Evolutionary conservation across 805 yeast genomes (phyloP), one percentile per base, ranked within the genome.

Genomic region (Ogataea naganishii): DNA sequence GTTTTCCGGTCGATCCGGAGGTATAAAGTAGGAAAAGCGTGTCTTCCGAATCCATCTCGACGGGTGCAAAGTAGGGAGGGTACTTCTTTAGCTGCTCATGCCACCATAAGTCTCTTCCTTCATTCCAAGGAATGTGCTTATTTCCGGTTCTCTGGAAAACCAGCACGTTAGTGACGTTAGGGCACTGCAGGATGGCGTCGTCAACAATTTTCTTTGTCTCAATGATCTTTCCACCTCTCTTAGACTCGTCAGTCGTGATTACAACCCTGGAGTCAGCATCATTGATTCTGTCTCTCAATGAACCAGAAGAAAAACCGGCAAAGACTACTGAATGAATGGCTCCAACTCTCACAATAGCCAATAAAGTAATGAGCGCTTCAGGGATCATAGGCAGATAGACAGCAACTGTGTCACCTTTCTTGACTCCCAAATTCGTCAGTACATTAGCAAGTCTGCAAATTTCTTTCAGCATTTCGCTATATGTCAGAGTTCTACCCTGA

Each of bases 341-440:
- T 46, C 94, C 94, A 39, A 82, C 62, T 57, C 94, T 68, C 24
- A 73, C 70, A 47, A 81, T 79, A 16, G 94, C 94, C 56, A 82
- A 59, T 63, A 82, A 58, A 17, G 92, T 73, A 34, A 79, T 62
- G 30, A 82, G 58, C 23, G 92, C 88, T 51, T 80, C 83, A 26
- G 88, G 80, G 39, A 76, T 78, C 92, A 81, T 82, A 46, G 94
- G 94, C 62, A 82, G 64, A 53, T 82, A 82, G 31, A 82, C 81
- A 15, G 92, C 92, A 34, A 82, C 89, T 12, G 86, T 78, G 51
- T 82, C 94, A 44, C 92, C 92, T 58, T 81, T 82, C 37, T 65
- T 60, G 34, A 81, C 76, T 29, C 88, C 88, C 65, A 76, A 61
- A 36, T 62, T 58, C 41, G 66, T 60, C 50, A 82, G 66, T 20